These are phyloP conservation scores for Tephrocybe rancida DNA, from an alignment of 768 basidiomycete genomes.

Conservation along the genomic window DNA sequence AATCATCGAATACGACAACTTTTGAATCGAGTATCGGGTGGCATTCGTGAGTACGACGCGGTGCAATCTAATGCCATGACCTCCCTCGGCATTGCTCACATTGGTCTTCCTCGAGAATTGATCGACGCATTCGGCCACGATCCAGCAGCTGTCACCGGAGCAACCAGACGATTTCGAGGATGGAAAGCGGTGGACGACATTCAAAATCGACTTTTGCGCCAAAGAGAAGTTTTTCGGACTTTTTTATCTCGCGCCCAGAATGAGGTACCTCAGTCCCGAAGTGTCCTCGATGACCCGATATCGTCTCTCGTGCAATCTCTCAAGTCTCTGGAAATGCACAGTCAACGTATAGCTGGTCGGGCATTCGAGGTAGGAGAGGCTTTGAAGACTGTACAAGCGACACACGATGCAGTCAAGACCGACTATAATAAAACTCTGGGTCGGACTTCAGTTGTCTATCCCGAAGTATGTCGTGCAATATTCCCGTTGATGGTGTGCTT, in stretches of 20 bases:
- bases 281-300: slow-evolving; percentile 59
- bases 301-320: slow-evolving; percentile 50
- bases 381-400: slow-evolving; percentile 53
- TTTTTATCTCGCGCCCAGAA: slow-evolving; percentile 40
- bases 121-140: slow-evolving; percentile 78
- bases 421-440: slow-evolving; percentile 67
- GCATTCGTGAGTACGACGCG: slow-evolving; percentile 66
- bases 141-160: slow-evolving; percentile 72
- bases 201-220: slow-evolving; percentile 59
- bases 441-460: slow-evolving; percentile 76
- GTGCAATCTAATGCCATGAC: slow-evolving; percentile 55
- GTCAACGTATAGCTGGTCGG: slow-evolving; percentile 43
- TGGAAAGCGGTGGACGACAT: slow-evolving; percentile 83
- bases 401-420: slow-evolving; percentile 59
- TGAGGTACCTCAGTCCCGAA: slow-evolving; percentile 28
- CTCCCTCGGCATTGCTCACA: slow-evolving; percentile 48
- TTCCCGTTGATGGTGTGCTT: background rate
- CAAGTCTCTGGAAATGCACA: slow-evolving; percentile 49
- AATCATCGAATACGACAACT: slow-evolving; percentile 73
- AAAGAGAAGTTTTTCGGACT: slow-evolving; percentile 54
- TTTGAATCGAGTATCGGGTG: slow-evolving; percentile 63
- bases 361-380: slow-evolving; percentile 51
- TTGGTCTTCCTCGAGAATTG: slow-evolving; percentile 61
- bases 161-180: slow-evolving; percentile 59
- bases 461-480: slow-evolving; percentile 53